Evolutionary conservation across 169 alveolate genomes (phyloP).

Genomic region (Cryptosporidium baileyi): DNA sequence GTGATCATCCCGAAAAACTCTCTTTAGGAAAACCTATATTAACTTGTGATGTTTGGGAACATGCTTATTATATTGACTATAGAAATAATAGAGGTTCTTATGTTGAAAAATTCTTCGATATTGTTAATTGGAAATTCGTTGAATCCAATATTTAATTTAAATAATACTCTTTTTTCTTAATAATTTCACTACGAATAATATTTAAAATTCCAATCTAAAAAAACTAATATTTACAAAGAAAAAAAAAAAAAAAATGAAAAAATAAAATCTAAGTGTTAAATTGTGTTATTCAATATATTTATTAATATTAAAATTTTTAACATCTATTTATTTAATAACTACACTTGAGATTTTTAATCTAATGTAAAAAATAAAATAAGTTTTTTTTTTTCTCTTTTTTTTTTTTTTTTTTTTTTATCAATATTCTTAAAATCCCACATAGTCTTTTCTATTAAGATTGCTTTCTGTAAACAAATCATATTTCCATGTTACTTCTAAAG

Average conservation of each 20-base stretch:
- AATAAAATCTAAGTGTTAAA: background rate
- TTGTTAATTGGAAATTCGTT: slow-evolving; percentile 93
- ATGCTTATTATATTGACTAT: slow-evolving; percentile 94
- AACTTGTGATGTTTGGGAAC: slow-evolving; percentile 97
- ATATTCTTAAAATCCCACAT: slow-evolving; percentile 21
- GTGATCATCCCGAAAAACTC: slow-evolving; percentile 87
- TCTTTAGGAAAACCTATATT: slow-evolving; percentile 87
- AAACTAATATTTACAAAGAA: too few species aligned
- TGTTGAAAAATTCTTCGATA: slow-evolving; percentile 90
- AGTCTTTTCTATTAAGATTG: slow-evolving; percentile 40
- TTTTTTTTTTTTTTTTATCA: background rate
- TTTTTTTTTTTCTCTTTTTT: too few species aligned
- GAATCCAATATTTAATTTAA: background rate
- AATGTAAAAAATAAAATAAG: background rate
- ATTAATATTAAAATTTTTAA: background rate
- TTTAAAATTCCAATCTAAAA: background rate
- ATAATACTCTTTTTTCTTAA: background rate
- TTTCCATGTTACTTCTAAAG: slow-evolving; percentile 53
- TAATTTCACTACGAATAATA: too few species aligned
- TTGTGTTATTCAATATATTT: background rate
- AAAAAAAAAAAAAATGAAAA: too few species aligned
- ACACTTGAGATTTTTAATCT: background rate
- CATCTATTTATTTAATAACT: background rate
- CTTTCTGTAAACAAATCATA: slow-evolving; percentile 11
- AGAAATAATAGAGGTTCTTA: slow-evolving; percentile 88